phyloP scores from a whole-genome alignment of 202 grass and related monocot genomes.

The Bolboschoenoplectus hybrid region DNA sequence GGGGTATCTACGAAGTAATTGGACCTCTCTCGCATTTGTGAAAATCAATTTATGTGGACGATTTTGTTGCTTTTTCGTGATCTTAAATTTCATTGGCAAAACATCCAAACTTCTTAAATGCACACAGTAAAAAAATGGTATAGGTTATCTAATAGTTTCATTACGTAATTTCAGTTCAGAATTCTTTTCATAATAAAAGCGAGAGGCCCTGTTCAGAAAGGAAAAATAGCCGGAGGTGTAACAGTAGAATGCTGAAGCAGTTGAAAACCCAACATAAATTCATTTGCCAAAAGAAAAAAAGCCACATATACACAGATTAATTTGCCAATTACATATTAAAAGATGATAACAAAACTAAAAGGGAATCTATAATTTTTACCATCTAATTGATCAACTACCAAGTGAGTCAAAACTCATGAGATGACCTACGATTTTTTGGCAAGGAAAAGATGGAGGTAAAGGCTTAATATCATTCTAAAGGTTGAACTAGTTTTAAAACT shows the following conservation, averaged over 20 bases:
- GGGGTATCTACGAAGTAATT: too few species aligned
- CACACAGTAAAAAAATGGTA: too few species aligned
- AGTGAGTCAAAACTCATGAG: not conserved
- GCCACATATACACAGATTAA: not conserved
- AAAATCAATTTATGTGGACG: not conserved
- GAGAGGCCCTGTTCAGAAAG: too few species aligned
- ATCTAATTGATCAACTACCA: not conserved
- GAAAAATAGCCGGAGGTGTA: not conserved
- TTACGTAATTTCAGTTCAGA: not conserved
- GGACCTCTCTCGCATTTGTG: not conserved
- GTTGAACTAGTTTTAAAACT: not conserved
- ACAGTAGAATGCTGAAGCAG: not conserved
- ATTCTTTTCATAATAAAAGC: not conserved
- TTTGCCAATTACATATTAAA: not conserved
- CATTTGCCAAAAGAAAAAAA: not conserved
- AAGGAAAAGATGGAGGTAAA: not conserved
- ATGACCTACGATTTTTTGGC: not conserved
- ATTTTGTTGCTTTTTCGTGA: not conserved
- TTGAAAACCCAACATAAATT: not conserved
- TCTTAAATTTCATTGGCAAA: not conserved
- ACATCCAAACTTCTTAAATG: not conserved
- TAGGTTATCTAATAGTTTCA: too few species aligned
- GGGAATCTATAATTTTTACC: not conserved
- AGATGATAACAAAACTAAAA: not conserved
- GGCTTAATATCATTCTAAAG: not conserved